These are phyloP conservation scores for Cutaneotrichosporon cavernicola DNA, from an alignment of 1,284 basidiomycete species.

Conservation along the genomic window DNA sequence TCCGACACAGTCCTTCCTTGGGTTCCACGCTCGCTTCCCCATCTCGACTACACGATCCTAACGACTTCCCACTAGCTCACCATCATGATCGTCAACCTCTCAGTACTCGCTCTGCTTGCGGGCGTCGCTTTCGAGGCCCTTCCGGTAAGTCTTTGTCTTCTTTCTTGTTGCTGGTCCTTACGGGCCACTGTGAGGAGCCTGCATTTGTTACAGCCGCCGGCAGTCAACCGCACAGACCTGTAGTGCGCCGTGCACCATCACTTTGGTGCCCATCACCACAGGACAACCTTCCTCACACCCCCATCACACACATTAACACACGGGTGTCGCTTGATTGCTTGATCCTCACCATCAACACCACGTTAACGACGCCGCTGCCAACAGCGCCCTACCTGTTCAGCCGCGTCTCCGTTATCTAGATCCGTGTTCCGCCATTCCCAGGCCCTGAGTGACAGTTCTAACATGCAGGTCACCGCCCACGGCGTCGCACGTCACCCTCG, in stretches of 20 bases:
- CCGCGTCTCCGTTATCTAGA: not conserved
- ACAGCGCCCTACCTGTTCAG: not conserved
- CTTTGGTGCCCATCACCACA: not conserved
- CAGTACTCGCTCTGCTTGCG: not conserved
- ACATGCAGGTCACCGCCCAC: constrained; percentile 18
- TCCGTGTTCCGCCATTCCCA: not conserved
- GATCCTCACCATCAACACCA: not conserved
- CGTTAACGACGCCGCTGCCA: not conserved
- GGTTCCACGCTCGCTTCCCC: not conserved
- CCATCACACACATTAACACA: not conserved
- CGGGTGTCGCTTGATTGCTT: not conserved
- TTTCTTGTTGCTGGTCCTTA: not conserved
- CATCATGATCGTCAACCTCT: not conserved
- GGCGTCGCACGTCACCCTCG: constrained; percentile 13
- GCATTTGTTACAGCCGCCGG: not conserved
- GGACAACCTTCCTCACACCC: not conserved
- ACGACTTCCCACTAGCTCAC: not conserved
- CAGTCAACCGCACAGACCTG: not conserved
- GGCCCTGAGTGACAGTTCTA: constrained; percentile 1
- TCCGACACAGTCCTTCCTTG: not conserved
- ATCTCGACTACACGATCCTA: not conserved
- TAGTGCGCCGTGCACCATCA: not conserved
- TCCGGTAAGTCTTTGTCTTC: not conserved
- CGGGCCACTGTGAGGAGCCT: not conserved
- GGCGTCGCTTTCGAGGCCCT: not conserved